Base-by-base conservation (phyloP, 1,284 basidiomycete species). In the Austroboletus novae-zelandiae region DNA sequence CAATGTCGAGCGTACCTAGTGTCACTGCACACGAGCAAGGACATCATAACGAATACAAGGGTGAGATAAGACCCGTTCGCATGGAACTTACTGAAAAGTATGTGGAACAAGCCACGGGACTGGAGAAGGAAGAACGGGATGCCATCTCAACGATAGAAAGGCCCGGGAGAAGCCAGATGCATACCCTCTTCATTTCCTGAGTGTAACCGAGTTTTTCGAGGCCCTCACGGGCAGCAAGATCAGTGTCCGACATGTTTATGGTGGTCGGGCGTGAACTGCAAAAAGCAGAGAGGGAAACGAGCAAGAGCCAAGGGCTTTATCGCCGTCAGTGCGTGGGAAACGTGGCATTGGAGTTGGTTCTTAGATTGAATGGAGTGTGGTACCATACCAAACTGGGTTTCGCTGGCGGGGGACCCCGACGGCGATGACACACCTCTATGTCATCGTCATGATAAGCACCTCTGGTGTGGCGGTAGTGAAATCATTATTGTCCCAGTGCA, bases 181-280 rank as follows among this genome's bases (percentile, higher is more conserved):
- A 15, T 52, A 79, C 79, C 52, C 78, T 67, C 1, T 71, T 70
- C 59, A 80, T 67, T 54, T 79, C 77, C 52, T 80, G 76, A 47
- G 68, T 66, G 60, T 80, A 80, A 3, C 78, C 78, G 34, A 80
- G 64, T 47, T 72, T 69, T 57, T 78, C 64, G 18, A 79, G 60
- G 23, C 69, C 71, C 50, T 71, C 56, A 5, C 53, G 57, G 31
- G 69, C 62, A n/a, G 45, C 55, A 3, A 54, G 25, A 40, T 69
- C 68, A 13, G 42, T 18, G 40, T 66, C 61, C 30, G 48, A 8
- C 2, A 5, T 10, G 3, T 50, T 51, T 11, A 53, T 43, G 1
- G 43, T 32, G 20, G 18, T 18, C 9, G 20, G 34, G 31, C 18
- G 34, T 2, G 17, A 18, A 18, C n/a, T 18, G n/a, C 36, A 17